Evolutionary conservation across 2,329 filamentous ascomycete species (phyloP).

Genomic region (Kalmusia sp.): DNA sequence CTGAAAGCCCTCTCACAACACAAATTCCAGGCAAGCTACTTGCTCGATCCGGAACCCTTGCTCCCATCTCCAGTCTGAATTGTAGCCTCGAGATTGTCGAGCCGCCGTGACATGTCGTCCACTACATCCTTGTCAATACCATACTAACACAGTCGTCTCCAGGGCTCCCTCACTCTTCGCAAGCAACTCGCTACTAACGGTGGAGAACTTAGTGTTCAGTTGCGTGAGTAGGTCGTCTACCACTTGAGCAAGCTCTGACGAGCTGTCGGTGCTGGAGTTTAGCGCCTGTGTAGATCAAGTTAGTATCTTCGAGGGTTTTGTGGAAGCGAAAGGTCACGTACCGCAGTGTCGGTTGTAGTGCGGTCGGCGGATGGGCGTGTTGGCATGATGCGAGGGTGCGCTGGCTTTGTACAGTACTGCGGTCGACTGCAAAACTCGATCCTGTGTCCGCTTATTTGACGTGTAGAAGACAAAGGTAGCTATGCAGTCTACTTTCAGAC

Average conservation of each 20-base stretch:
- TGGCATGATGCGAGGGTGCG: constrained; percentile 31
- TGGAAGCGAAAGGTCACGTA: no score
- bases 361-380: constrained; percentile 30
- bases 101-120: constrained; percentile 89
- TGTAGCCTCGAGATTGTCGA: constrained; percentile 82
- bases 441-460: no score
- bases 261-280: constrained; percentile 33
- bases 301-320: neutral
- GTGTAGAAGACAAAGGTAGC: no score
- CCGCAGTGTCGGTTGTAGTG: constrained; percentile 28
- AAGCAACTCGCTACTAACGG: constrained; percentile 85
- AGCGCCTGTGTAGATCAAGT: constrained; percentile 19
- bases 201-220: constrained; percentile 83
- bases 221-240: constrained; percentile 88
- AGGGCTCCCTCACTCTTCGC: constrained; percentile 73
- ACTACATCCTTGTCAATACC: constrained; percentile 60
- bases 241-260: constrained; percentile 73
- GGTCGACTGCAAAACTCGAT: no score
- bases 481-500: neutral
- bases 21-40: constrained; percentile 14
- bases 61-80: constrained; percentile 63
- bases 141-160: neutral
- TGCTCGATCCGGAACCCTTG: constrained; percentile 34
- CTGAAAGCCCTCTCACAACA: neutral
- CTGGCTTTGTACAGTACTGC: no score